Evolutionary conservation across 2,329 filamentous ascomycete species (phyloP).

Genomic region (Botrytis squamosa): DNA sequence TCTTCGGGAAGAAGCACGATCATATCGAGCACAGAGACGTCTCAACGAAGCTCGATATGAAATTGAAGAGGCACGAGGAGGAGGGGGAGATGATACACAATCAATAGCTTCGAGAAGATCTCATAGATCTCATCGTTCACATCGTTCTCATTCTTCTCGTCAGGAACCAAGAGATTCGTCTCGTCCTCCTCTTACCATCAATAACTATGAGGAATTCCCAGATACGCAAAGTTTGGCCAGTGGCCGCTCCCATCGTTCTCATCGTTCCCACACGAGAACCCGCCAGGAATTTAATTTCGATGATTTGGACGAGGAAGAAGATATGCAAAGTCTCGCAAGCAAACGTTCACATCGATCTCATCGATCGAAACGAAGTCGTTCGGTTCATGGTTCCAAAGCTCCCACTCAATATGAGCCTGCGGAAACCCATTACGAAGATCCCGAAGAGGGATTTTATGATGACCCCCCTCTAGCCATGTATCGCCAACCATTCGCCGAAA

Average conservation of each 20-base stretch:
- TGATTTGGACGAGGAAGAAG: constrained; percentile 14
- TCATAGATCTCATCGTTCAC: constrained; percentile 30
- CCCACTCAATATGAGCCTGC: constrained; percentile 19
- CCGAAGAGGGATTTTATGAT: constrained; percentile 5
- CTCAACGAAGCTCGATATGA: constrained; percentile 45
- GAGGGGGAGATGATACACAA: constrained; percentile 9
- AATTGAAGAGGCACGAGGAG: constrained; percentile 30
- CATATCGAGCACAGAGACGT: constrained; percentile 50
- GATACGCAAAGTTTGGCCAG: constrained; percentile 17
- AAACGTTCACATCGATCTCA: constrained; percentile 24
- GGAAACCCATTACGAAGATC: constrained; percentile 26
- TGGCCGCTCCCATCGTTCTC: constrained; percentile 24
- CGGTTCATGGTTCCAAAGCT: constrained; percentile 17
- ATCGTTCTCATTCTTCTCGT: constrained; percentile 27
- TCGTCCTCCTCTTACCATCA: constrained; percentile 22
- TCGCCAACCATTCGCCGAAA: constrained; percentile 30
- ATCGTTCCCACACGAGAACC: constrained; percentile 13
- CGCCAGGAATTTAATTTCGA: constrained; percentile 11
- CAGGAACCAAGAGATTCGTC: constrained; percentile 1
- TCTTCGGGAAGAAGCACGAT: constrained; percentile 55
- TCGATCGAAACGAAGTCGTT: constrained; percentile 19
- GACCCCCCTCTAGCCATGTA: constrained; percentile 23
- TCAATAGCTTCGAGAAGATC: constrained; percentile 25
- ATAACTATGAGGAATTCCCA: constrained; percentile 14
- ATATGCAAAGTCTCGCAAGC: constrained; percentile 17